Conservation (phyloP, 202 grass and related monocot genomes). For the Dendrocalamus latiflorus region DNA sequence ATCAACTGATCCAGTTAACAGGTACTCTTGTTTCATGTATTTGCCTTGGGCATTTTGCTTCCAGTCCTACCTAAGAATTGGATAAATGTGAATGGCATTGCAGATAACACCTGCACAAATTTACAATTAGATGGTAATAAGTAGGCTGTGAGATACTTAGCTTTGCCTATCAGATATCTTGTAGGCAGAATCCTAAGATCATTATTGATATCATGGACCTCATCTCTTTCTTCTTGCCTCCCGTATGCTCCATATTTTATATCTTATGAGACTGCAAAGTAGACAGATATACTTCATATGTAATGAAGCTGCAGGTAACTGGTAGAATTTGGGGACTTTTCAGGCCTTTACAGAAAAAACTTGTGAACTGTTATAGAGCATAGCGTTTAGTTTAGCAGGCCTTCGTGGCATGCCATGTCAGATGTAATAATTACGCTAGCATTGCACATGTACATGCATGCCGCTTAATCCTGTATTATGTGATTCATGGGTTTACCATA, state of each 20-base stretch:
- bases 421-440: background rate
- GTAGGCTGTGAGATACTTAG: background rate
- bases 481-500: background rate
- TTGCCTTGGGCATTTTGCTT: background rate
- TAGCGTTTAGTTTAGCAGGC: background rate
- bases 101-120: slow-evolving; percentile 12
- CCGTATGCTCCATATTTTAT: background rate
- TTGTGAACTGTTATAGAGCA: background rate
- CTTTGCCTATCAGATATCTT: slow-evolving; percentile 9
- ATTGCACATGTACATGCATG: background rate
- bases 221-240: background rate
- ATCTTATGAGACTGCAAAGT: background rate
- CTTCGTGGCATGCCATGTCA: background rate
- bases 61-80: background rate
- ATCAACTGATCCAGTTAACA: background rate
- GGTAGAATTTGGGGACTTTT: background rate
- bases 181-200: background rate
- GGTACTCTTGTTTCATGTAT: background rate
- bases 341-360: background rate
- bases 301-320: background rate
- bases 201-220: background rate
- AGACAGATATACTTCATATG: background rate
- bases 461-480: background rate
- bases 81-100: background rate
- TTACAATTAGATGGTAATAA: background rate